Conservation (phyloP, 2,329 filamentous ascomycete species). For the Talaromyces rugulosus region DNA sequence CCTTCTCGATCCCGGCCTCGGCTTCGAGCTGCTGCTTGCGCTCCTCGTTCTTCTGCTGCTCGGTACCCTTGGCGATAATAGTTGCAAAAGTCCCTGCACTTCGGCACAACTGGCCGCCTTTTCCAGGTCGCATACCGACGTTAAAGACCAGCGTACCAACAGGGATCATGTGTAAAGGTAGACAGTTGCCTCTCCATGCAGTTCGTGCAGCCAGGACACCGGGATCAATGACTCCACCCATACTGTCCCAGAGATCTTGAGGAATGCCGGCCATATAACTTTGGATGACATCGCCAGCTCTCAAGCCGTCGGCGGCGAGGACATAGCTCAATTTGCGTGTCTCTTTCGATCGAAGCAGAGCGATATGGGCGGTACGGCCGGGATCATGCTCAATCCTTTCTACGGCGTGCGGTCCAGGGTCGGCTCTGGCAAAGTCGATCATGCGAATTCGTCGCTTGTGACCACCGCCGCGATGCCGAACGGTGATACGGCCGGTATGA, state of each 20-base stretch:
- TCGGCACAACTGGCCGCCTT: conserved; percentile 83
- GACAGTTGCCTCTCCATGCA: conserved; percentile 87
- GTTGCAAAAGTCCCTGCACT: conserved; percentile 90
- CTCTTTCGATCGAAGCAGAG: conserved; percentile 70
- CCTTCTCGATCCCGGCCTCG: conserved; percentile 52
- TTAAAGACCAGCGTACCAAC: conserved; percentile 91
- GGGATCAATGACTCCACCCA: conserved; percentile 90
- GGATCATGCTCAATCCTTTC: conserved; percentile 97
- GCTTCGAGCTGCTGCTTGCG: conserved; percentile 13
- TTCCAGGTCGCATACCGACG: conserved; percentile 68
- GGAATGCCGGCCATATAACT: conserved; percentile 91
- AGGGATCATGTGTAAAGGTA: conserved; percentile 93
- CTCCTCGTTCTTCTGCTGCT: conserved; percentile 42
- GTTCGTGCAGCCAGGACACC: conserved; percentile 95
- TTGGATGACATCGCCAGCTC: conserved; percentile 85
- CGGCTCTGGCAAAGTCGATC: conserved; percentile 79
- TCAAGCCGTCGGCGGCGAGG: conserved; percentile 88
- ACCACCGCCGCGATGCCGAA: conserved; percentile 88
- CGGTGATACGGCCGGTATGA: conserved; percentile 76
- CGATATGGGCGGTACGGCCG: conserved; percentile 87
- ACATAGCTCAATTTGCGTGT: conserved; percentile 83
- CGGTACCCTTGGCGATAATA: conserved; percentile 83
- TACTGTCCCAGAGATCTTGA: conserved; percentile 75
- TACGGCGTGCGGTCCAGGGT: conserved; percentile 77
- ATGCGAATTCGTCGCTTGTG: conserved; percentile 87